A percentile compares a stretch with the other conserved stretches of the same genome.
Evolutionary conservation across 176 grass and related monocot species (phyloP).

Genomic region (Avena sativa): DNA sequence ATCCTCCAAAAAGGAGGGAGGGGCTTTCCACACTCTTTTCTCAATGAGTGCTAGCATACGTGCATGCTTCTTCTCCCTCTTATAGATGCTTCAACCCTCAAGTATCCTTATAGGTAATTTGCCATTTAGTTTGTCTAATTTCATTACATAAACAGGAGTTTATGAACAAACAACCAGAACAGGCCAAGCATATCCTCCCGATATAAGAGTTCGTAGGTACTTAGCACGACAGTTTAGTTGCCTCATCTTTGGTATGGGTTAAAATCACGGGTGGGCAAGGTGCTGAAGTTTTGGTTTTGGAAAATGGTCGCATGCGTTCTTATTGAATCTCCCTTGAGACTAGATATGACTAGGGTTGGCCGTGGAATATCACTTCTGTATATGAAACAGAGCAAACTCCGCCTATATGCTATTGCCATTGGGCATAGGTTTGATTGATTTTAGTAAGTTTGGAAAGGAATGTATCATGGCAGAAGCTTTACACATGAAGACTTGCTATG

Average conservation of each 20-base stretch:
- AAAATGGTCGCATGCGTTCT: background rate
- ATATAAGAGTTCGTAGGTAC: background rate
- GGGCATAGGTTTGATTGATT: background rate
- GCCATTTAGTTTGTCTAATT: background rate
- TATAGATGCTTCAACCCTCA: background rate
- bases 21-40: background rate
- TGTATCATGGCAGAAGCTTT: constrained; percentile 10
- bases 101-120: background rate
- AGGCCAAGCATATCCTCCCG: background rate
- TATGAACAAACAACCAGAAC: constrained; percentile 1
- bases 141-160: background rate
- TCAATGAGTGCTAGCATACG: background rate
- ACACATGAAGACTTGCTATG: background rate
- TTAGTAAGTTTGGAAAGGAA: constrained; percentile 6
- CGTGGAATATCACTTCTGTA: constrained; percentile 7
- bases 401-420: background rate
- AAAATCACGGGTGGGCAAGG: background rate
- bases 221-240: background rate
- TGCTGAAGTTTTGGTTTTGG: background rate
- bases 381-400: background rate
- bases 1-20: too few relatives aligned
- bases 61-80: constrained; percentile 11
- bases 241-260: constrained; percentile 3
- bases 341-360: background rate
- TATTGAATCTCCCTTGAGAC: background rate